phyloP scores from a whole-genome alignment of 805 yeast genomes.

The Candida stauntonica region DNA sequence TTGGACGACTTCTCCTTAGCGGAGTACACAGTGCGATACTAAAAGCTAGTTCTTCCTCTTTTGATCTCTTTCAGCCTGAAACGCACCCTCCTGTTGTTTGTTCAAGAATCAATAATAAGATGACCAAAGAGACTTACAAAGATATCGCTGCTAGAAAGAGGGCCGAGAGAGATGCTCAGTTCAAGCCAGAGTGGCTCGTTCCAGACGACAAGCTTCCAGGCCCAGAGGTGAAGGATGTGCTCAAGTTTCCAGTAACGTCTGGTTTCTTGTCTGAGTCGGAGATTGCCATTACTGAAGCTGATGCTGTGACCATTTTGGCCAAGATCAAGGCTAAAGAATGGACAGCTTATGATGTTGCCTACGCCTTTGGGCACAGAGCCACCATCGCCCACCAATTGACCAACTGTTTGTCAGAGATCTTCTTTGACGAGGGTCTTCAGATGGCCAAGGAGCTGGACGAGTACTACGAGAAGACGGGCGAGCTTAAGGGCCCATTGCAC shows the following conservation, averaged over 20 bases:
- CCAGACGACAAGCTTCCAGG: constrained; percentile 17
- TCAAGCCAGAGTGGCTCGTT: constrained; percentile 25
- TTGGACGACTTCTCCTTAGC: not conserved
- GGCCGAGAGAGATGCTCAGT: constrained; percentile 37
- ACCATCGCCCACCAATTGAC: constrained; percentile 53
- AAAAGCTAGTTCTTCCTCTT: no score
- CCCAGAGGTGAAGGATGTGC: constrained; percentile 34
- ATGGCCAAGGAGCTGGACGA: constrained; percentile 54
- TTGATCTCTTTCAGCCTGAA: no score
- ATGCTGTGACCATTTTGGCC: constrained; percentile 16
- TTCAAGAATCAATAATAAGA: no score
- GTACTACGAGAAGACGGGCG: constrained; percentile 41
- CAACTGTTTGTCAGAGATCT: constrained; percentile 33
- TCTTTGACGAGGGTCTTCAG: constrained; percentile 53
- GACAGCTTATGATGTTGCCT: constrained; percentile 42
- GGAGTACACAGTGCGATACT: no score
- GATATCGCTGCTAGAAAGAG: constrained; percentile 39
- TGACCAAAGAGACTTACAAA: constrained; percentile 28
- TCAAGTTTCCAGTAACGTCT: constrained; percentile 32
- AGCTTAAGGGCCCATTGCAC: constrained; percentile 59
- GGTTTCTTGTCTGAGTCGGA: constrained; percentile 34
- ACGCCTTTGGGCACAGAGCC: constrained; percentile 56
- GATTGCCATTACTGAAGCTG: constrained; percentile 29
- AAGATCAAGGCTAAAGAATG: constrained; percentile 32
- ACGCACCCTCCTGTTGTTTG: no score